Percentiles rank a stretch among this genome's conserved stretches.
Evolutionary conservation across 495 filamentous ascomycete species (phyloP).

Genomic region (Gamarada debralockiae): DNA sequence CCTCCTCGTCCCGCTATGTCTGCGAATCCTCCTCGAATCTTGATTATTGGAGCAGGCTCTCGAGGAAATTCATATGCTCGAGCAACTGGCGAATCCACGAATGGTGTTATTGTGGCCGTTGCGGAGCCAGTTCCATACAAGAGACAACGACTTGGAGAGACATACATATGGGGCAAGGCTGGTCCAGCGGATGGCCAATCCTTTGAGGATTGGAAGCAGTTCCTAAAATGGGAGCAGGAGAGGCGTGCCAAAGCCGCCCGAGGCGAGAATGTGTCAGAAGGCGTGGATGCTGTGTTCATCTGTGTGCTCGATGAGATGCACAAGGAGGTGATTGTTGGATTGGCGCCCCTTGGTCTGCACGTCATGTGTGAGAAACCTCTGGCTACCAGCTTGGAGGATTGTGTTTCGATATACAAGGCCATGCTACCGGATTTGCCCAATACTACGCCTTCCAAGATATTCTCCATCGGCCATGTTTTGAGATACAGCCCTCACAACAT

Average conservation of each 20-base stretch:
- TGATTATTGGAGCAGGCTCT: constrained; percentile 86
- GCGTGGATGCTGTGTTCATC: constrained; percentile 79
- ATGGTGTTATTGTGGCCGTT: constrained; percentile 67
- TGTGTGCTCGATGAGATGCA: constrained; percentile 90
- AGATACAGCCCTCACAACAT: constrained; percentile 91
- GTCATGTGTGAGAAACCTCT: constrained; percentile 96
- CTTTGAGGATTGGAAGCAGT: constrained; percentile 73
- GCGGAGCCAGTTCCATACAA: constrained; percentile 81
- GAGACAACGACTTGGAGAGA: constrained; percentile 59
- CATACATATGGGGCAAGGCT: constrained; percentile 60
- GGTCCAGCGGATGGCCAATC: constrained; percentile 49
- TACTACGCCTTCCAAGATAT: constrained; percentile 46
- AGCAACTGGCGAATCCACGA: constrained; percentile 55
- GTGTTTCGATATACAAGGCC: constrained; percentile 65
- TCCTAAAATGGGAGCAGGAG: constrained; percentile 57
- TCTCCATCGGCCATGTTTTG: constrained; percentile 80
- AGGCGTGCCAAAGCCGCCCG: constrained; percentile 43
- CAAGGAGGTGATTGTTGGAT: constrained; percentile 65
- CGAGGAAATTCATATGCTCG: constrained; percentile 73
- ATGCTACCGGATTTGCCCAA: constrained; percentile 32
- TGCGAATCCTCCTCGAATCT: constrained; percentile 50
- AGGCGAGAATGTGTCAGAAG: constrained; percentile 36
- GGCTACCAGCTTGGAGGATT: constrained; percentile 71
- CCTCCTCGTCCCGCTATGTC: constrained; percentile 25
- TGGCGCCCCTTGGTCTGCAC: constrained; percentile 68